phyloP scores from a whole-genome alignment of 306 rosid genomes.

The Spatholobus suberectus region DNA sequence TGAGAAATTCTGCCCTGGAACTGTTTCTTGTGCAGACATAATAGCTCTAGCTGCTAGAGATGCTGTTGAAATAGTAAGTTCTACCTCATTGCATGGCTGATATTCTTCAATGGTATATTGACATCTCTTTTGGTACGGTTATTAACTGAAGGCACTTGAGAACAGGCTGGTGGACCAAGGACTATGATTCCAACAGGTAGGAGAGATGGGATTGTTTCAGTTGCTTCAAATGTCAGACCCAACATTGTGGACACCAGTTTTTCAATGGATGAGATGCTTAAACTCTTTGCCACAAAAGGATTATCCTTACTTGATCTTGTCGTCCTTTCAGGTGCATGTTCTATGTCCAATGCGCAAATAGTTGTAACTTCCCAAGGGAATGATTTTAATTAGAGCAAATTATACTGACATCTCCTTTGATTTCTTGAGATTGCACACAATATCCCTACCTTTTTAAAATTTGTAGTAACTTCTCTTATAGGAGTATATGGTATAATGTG shows the following conservation, averaged over 20 bases:
- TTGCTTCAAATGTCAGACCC: slow-evolving; percentile 81
- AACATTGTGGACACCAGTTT: slow-evolving; percentile 89
- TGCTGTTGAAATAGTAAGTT: slow-evolving; percentile 80
- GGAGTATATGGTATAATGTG: neutral
- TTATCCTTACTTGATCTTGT: slow-evolving; percentile 83
- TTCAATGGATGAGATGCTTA: slow-evolving; percentile 75
- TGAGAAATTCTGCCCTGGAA: slow-evolving; percentile 75
- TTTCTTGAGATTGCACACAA: neutral
- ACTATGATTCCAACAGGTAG: slow-evolving; percentile 79
- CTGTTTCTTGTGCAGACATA: slow-evolving; percentile 94
- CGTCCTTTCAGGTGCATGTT: slow-evolving; percentile 67
- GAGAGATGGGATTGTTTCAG: slow-evolving; percentile 80
- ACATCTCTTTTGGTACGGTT: neutral
- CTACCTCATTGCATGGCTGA: neutral
- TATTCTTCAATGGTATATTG: slow-evolving; percentile 18
- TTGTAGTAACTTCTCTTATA: neutral
- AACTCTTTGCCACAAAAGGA: slow-evolving; percentile 75
- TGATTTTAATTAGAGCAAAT: neutral
- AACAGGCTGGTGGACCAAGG: slow-evolving; percentile 82
- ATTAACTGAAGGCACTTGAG: slow-evolving; percentile 33
- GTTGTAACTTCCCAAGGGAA: neutral
- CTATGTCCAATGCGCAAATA: neutral
- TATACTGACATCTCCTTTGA: neutral
- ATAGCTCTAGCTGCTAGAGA: slow-evolving; percentile 92
- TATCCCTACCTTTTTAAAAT: neutral